Evolutionary conservation across 2,329 filamentous ascomycete species (phyloP).

Genomic region (Calonectria pteridis): DNA sequence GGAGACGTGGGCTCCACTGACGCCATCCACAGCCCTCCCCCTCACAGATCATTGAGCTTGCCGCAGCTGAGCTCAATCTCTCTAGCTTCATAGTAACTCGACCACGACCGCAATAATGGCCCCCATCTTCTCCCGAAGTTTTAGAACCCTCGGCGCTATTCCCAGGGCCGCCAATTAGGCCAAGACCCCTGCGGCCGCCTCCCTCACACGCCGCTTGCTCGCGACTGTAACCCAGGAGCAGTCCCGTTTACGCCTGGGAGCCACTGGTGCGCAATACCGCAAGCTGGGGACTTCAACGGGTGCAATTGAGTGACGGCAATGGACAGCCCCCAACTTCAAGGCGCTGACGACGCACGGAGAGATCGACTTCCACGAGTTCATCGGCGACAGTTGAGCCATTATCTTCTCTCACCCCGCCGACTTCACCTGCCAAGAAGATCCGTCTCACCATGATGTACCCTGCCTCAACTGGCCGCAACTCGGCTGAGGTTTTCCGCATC

Average conservation of each 20-base stretch:
- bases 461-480: constrained; percentile 88
- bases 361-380: constrained; percentile 86
- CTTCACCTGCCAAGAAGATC: constrained; percentile 94
- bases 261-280: neutral
- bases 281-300: no score
- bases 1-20: neutral
- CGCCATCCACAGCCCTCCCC: neutral
- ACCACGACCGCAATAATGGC: neutral
- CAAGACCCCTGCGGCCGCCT: neutral
- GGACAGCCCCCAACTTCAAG: constrained; percentile 80
- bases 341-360: constrained; percentile 83
- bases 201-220: constrained; percentile 12
- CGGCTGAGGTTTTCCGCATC: constrained; percentile 81
- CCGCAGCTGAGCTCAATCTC: neutral
- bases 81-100: neutral
- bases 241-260: constrained; percentile 14
- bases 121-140: constrained; percentile 9
- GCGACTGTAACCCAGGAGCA: constrained; percentile 15
- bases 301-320: neutral
- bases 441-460: constrained; percentile 93
- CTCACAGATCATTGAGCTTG: neutral
- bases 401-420: constrained; percentile 90
- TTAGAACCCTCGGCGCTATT: constrained; percentile 4
- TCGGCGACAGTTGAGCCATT: constrained; percentile 83
- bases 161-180: constrained; percentile 17